These are phyloP conservation scores for Hanseniaspora clermontiae DNA, from an alignment of 805 yeast species.

Conservation along the genomic window DNA sequence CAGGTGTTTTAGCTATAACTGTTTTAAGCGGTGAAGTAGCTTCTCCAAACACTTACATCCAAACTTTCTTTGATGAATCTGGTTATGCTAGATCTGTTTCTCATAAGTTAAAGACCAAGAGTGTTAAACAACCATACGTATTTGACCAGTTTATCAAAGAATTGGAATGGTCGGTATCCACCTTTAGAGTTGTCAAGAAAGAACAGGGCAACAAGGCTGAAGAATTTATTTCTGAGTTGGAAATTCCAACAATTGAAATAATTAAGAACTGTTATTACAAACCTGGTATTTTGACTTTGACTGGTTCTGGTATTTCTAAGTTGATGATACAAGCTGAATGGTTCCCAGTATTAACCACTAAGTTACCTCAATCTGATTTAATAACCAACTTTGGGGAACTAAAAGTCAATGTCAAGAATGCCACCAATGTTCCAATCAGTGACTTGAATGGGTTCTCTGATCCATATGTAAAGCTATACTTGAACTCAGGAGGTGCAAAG, in stretches of 20 bases:
- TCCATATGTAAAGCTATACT: slow-evolving; percentile 63
- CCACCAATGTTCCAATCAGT: slow-evolving; percentile 63
- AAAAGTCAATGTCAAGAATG: slow-evolving; percentile 47
- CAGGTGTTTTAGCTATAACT: slow-evolving; percentile 68
- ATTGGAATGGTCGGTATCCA: slow-evolving; percentile 56
- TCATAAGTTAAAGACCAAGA: slow-evolving; percentile 33
- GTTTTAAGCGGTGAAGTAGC: slow-evolving; percentile 46
- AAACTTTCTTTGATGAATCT: slow-evolving; percentile 62
- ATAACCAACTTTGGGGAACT: slow-evolving; percentile 64
- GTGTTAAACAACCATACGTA: slow-evolving; percentile 34
- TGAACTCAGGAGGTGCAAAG: slow-evolving; percentile 38
- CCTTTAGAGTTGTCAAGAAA: slow-evolving; percentile 50
- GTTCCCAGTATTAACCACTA: slow-evolving; percentile 55
- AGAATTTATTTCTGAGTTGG: slow-evolving; percentile 47
- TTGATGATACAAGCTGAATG: slow-evolving; percentile 55
- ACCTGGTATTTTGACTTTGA: slow-evolving; percentile 45
- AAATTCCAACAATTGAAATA: slow-evolving; percentile 53
- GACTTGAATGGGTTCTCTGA: slow-evolving; percentile 89
- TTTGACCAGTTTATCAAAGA: slow-evolving; percentile 72
- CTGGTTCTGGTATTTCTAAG: slow-evolving; percentile 40
- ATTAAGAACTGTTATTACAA: slow-evolving; percentile 51
- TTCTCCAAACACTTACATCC: slow-evolving; percentile 50
- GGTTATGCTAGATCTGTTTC: slow-evolving; percentile 54
- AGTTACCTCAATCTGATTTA: slow-evolving; percentile 62
- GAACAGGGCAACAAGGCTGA: slow-evolving; percentile 42